Conservation (phyloP, 257 asterid species). For the Forsythia viridissima region DNA sequence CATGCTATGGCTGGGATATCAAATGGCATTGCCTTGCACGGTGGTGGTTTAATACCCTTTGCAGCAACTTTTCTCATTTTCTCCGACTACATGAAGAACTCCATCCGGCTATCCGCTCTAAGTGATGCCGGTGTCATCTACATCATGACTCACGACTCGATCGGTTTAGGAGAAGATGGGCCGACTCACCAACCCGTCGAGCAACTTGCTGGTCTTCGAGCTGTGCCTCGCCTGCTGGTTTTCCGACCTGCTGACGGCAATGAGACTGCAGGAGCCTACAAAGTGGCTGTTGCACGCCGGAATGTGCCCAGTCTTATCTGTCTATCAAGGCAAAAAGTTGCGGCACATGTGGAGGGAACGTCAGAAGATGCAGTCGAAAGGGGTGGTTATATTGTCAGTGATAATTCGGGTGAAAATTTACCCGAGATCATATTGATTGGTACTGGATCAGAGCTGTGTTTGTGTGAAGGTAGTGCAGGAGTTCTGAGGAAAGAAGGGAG, state of each 20-base stretch:
- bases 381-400: constrained; percentile 55
- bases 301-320: constrained; percentile 42
- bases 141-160: constrained; percentile 57
- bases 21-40: constrained; percentile 54
- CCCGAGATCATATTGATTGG: constrained; percentile 56
- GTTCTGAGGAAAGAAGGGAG: constrained; percentile 46
- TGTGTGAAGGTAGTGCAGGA: constrained; percentile 41
- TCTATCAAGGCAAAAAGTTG: constrained; percentile 50
- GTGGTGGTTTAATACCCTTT: constrained; percentile 54
- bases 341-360: constrained; percentile 45
- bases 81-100: constrained; percentile 60
- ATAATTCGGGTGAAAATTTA: constrained; percentile 30
- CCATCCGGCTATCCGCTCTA: constrained; percentile 51
- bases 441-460: constrained; percentile 52
- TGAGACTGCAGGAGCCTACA: constrained; percentile 56
- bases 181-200: constrained; percentile 65
- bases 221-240: constrained; percentile 49
- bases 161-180: constrained; percentile 62
- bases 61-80: constrained; percentile 55
- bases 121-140: constrained; percentile 57
- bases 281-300: constrained; percentile 38
- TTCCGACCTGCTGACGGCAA: constrained; percentile 63
- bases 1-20: constrained; percentile 65
- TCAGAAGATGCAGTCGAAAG: constrained; percentile 37
- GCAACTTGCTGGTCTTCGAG: constrained; percentile 58